These are phyloP conservation scores for Xylaria curta DNA, from an alignment of 495 filamentous ascomycete genomes.

Conservation along the genomic window DNA sequence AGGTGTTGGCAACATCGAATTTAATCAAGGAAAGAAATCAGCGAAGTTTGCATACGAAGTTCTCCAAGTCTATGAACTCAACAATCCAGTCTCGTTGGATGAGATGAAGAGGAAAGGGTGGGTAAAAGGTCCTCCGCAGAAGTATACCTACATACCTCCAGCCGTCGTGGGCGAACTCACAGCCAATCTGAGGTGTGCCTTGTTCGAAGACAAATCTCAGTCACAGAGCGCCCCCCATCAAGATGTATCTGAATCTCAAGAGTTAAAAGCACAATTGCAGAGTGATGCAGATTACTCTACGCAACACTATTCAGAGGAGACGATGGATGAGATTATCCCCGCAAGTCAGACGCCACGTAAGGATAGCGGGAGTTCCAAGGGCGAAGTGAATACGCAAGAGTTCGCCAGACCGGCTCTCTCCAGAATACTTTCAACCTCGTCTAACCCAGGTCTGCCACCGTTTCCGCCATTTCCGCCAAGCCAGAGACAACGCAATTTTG, in stretches of 20 bases:
- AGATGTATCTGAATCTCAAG: slow-evolving; percentile 49
- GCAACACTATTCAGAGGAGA: slow-evolving; percentile 35
- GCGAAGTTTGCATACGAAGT: slow-evolving; percentile 54
- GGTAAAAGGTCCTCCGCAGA: slow-evolving; percentile 46
- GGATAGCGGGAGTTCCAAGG: background rate
- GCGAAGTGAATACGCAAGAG: too few species aligned
- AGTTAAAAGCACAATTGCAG: slow-evolving; percentile 53
- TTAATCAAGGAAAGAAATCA: slow-evolving; percentile 47
- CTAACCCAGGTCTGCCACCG: slow-evolving; percentile 20
- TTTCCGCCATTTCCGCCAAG: slow-evolving; percentile 19
- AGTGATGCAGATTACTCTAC: slow-evolving; percentile 53
- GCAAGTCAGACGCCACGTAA: slow-evolving; percentile 39
- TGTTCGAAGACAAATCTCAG: slow-evolving; percentile 40
- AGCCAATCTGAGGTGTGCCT: slow-evolving; percentile 49
- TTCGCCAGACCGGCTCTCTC: slow-evolving; percentile 32
- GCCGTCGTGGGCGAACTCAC: slow-evolving; percentile 54
- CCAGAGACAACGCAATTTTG: slow-evolving; percentile 20
- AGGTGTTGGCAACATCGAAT: slow-evolving; percentile 54
- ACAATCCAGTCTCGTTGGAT: slow-evolving; percentile 52
- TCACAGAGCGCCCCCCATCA: slow-evolving; percentile 14
- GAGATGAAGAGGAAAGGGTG: slow-evolving; percentile 52
- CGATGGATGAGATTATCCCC: slow-evolving; percentile 40
- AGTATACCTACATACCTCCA: slow-evolving; percentile 50
- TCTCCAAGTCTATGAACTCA: slow-evolving; percentile 58
- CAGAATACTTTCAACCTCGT: slow-evolving; percentile 20